phyloP scores from a whole-genome alignment of 2,329 filamentous ascomycete species.

The Hypoxylon sp. region DNA sequence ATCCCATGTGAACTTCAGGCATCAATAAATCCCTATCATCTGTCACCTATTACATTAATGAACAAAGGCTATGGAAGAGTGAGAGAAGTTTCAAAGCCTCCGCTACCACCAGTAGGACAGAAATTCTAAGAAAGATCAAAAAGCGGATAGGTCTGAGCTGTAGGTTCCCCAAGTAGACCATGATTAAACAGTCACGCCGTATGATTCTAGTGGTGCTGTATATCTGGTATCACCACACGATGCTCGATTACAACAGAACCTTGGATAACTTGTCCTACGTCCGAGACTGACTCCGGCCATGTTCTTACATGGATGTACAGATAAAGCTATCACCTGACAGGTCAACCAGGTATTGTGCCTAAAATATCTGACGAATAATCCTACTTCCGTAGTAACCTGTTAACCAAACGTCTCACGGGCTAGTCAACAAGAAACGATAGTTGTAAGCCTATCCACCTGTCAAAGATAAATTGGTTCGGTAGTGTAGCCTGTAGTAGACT shows the following conservation, averaged over 20 bases:
- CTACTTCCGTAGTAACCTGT: background rate
- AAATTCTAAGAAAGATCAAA: background rate
- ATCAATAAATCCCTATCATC: background rate
- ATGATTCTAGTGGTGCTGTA: background rate
- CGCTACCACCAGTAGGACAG: background rate
- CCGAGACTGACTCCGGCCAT: background rate
- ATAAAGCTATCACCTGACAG: background rate
- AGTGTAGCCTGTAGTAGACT: slow-evolving; percentile 1
- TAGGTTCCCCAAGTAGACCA: background rate
- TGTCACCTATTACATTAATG: background rate
- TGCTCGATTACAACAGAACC: background rate
- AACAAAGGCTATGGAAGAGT: slow-evolving; percentile 2
- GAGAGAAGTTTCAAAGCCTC: background rate
- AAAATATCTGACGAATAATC: background rate
- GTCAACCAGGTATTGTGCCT: background rate
- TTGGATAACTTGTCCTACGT: slow-evolving; percentile 4
- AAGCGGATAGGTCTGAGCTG: background rate
- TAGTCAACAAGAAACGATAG: background rate
- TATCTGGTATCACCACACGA: slow-evolving; percentile 9
- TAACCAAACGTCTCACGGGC: background rate
- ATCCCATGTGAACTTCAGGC: background rate
- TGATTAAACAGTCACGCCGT: slow-evolving; percentile 17
- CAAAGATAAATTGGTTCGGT: background rate
- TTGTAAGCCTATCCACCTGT: background rate
- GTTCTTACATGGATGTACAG: background rate